These are phyloP conservation scores for Scutellaria minor DNA, from an alignment of 257 asterid genomes.

Conservation along the genomic window DNA sequence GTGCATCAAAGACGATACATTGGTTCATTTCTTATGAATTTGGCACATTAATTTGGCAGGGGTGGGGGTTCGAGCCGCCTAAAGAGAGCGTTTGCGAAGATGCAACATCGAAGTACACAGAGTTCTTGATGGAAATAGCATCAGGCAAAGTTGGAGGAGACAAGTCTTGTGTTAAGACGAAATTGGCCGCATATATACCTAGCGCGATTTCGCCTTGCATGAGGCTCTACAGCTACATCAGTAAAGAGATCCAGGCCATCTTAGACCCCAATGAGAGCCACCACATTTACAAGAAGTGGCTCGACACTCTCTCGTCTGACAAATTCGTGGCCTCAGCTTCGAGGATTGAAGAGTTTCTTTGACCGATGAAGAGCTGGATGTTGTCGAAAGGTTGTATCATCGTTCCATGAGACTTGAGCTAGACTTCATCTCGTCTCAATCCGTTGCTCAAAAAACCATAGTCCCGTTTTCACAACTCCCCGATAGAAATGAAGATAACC, in stretches of 20 bases:
- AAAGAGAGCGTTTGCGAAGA: conserved; percentile 45
- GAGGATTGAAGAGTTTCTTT: conserved; percentile 64
- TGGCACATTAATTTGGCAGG: too few relatives aligned
- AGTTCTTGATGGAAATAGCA: conserved; percentile 69
- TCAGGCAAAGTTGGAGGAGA: conserved; percentile 66
- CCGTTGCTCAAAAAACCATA: conserved; percentile 47
- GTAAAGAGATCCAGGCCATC: conserved; percentile 54
- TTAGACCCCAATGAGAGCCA: conserved; percentile 46
- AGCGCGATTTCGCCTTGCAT: conserved; percentile 74
- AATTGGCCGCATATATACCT: conserved; percentile 66
- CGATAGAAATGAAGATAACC: conserved; percentile 42
- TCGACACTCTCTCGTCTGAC: conserved; percentile 53
- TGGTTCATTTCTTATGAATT: not conserved
- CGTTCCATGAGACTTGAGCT: conserved; percentile 66
- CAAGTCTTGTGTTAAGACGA: conserved; percentile 58
- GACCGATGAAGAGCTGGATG: conserved; percentile 71
- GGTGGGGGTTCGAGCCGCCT: conserved; percentile 75
- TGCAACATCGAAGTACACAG: conserved; percentile 56
- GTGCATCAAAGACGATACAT: not conserved
- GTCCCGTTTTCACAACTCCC: conserved; percentile 56
- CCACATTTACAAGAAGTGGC: conserved; percentile 66
- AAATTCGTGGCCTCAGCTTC: conserved; percentile 68
- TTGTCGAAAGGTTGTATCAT: conserved; percentile 66
- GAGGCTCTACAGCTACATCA: conserved; percentile 64
- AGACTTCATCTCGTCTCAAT: conserved; percentile 63